These are phyloP conservation scores for Melastoma candidum DNA, from an alignment of 441 rosid genomes.

Conservation along the genomic window DNA sequence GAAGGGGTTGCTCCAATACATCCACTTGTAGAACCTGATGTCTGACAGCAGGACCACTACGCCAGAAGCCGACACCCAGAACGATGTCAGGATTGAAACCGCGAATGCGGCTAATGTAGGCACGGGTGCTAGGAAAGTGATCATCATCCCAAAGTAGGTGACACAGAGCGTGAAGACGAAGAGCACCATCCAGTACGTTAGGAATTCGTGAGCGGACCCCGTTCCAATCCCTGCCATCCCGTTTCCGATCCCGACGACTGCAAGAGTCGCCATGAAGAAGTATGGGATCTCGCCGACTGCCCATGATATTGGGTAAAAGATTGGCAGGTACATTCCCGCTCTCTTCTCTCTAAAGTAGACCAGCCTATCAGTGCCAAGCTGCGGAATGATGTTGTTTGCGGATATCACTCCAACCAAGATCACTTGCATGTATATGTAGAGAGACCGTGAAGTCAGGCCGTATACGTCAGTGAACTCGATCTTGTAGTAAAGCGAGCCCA, in stretches of 20 bases:
- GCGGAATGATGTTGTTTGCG: conserved; percentile 25
- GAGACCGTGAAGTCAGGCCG: conserved; percentile 17
- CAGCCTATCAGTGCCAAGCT: conserved; percentile 24
- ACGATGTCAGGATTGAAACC: conserved; percentile 21
- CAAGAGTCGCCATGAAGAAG: conserved; percentile 20
- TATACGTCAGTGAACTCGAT: conserved; percentile 20
- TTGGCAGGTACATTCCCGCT: conserved; percentile 12
- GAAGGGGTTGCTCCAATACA: conserved; percentile 28
- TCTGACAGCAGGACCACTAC: conserved; percentile 17
- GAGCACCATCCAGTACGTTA: conserved; percentile 20
- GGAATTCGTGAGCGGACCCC: conserved; percentile 16
- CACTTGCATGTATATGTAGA: conserved; percentile 28
- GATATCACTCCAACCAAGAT: conserved; percentile 22
- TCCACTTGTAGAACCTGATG: conserved; percentile 8
- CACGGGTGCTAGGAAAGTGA: conserved; percentile 29
- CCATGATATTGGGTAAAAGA: no score
- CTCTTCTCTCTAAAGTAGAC: conserved; percentile 23
- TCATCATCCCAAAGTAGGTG: conserved; percentile 29
- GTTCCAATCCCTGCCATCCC: conserved; percentile 22
- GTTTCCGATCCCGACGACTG: conserved; percentile 26
- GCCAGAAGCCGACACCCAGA: conserved; percentile 24
- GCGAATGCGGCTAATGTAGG: conserved; percentile 5
- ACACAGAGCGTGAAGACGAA: conserved; percentile 18
- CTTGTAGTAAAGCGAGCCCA: conserved; percentile 22
- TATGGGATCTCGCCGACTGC: conserved; percentile 23